Base-by-base conservation (phyloP, 306 rosid genomes). In the Erythrophleum fordii region DNA sequence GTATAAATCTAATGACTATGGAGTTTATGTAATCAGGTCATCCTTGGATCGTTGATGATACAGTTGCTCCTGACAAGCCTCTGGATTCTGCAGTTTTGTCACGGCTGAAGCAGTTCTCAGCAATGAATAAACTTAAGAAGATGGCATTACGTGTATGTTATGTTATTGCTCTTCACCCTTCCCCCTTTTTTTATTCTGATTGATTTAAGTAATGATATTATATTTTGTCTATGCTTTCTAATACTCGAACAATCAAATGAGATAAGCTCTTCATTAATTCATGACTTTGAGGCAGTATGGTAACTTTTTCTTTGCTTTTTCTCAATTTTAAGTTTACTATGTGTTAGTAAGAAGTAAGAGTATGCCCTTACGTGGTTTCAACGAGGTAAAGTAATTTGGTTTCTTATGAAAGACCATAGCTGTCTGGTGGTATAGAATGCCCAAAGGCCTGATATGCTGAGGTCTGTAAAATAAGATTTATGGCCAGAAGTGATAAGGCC, bases 31-130 rank as follows among this genome's bases (percentile, higher is more conserved):
- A 48, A 23, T 73, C 84, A 93, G 98, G 98, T 77, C 88, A 93
- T 84, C 97, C 98, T 29, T 93, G 98, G 98, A 93, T 93, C 28
- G 81, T 90, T 25, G 98, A 93, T 82, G 98, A 91, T 76, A 85
- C 48, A 60, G 88, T 91, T 84, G 97, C 97, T 46, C 98, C 98
- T 1, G 95, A 93, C 85, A 88, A 89, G 55, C 95, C 98, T 70
- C 80, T 93, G 74, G 98, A 92, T 77, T 91, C 97, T 82, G 98
- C 98, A 74, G 98, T 93, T 83, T 85, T 93, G 89, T 69, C 98
- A 26, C 92, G 98, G 64, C 89, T 93, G 79, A 91, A 93, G 81
- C 95, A 89, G 83, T 93, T 93, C 86, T 91, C 98, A 6, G 95
- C 94, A 59, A 93, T 93, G 98, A 87, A 93, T 78, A 93, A 93